Conservation (phyloP, 192 early-diverging fungal genomes). For the Gryganskiella cystojenkinii region DNA sequence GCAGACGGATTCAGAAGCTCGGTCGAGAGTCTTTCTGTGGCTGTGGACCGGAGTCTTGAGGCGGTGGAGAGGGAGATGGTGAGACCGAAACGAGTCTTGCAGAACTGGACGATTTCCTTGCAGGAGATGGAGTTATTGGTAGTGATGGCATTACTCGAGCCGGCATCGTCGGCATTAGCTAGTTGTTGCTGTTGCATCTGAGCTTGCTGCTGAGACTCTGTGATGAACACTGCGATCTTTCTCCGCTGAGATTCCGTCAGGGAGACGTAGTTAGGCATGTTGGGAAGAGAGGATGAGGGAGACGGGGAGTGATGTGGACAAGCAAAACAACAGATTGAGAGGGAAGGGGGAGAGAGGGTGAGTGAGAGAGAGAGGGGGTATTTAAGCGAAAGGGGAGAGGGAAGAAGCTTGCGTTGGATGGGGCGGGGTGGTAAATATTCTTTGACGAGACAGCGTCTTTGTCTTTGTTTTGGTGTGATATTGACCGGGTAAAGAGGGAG, state of each 20-base stretch:
- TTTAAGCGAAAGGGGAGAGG: background rate
- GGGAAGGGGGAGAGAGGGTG: background rate
- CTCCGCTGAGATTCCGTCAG: slow-evolving; percentile 48
- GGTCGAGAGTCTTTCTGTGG: slow-evolving; percentile 46
- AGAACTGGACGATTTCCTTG: slow-evolving; percentile 53
- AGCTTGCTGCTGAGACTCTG: slow-evolving; percentile 47
- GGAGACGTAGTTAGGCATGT: slow-evolving; percentile 52
- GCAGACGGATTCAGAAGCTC: slow-evolving; percentile 46
- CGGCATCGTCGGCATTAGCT: slow-evolving; percentile 24
- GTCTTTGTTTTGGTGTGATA: too few species aligned
- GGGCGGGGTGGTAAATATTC: too few species aligned
- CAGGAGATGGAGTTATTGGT: slow-evolving; percentile 43
- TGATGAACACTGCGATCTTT: slow-evolving; percentile 53
- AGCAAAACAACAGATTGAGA: background rate
- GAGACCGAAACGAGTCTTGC: slow-evolving; percentile 51
- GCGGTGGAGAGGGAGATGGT: slow-evolving; percentile 51
- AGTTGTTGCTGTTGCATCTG: slow-evolving; percentile 18
- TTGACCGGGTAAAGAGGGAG: too few species aligned
- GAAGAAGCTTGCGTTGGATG: background rate
- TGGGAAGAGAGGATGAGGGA: background rate
- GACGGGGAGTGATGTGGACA: background rate
- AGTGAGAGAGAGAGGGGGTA: slow-evolving; percentile 5
- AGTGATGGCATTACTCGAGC: slow-evolving; percentile 5
- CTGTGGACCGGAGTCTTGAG: slow-evolving; percentile 39
- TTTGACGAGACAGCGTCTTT: too few species aligned